Base-by-base conservation (phyloP, 495 filamentous ascomycete genomes). In the Penicillium malachiteum region DNA sequence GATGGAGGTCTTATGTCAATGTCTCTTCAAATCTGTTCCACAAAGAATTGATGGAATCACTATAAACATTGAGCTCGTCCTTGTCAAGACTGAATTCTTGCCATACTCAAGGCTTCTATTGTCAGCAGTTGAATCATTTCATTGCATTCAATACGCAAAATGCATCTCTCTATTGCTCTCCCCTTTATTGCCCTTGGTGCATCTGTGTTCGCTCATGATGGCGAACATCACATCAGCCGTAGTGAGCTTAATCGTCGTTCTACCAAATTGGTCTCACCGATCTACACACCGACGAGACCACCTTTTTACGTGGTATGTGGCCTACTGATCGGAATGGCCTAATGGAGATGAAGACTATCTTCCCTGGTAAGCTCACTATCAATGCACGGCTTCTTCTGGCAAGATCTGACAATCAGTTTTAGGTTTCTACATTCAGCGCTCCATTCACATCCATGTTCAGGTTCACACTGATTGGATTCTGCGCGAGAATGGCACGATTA, bases 231-330 rank as follows among this genome's bases (percentile, higher is more conserved):
- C 11, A 5, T 34, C 5, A 34, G 11, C 33, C 33, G 33, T 11
- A 5, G 33, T 34, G 33, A 34, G 33, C 5, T 34, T 34, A 34
- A 5, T 34, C 33, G 11, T 34, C 33, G 33, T 8, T 55, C 50
- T 57, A 30, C 17, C 18, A 49, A 14, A 26, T 53, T 11, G 54
- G 54, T 16, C 32, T 18, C 16, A 57, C 57, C 5, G 62, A 64
- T 32, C 31, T 64, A 10, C 62, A 64, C 21, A 65, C 57, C 3
- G 62, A 65, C 33, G 10, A 77, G 55, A 62, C 66, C 33, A 78
- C 76, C 7, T 78, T 59, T 51, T 62, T 77, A 18, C 73, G 78
- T 12, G 78, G 77, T 16, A 67, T 78, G 40, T 77, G 78, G 55
- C 65, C 71, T 5, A 79, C 77, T 3, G 69, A 80, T 50, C 47